Base-by-base conservation (phyloP, 257 asterid genomes). In the Gentiana straminea region DNA sequence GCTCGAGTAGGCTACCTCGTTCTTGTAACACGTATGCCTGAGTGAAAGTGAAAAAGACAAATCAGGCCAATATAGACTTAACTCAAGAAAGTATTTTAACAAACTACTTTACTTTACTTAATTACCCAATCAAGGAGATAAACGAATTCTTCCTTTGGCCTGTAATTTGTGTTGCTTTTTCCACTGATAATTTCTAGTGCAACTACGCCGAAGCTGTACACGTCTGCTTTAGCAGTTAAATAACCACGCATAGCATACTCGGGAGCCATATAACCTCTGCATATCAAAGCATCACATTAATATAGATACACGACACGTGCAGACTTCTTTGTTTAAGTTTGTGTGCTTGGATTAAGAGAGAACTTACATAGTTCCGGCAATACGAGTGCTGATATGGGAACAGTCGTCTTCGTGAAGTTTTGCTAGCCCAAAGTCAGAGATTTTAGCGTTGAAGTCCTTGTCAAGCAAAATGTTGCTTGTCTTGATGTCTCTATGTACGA, bases 181-280 rank as follows among this genome's bases (percentile, higher is more conserved):
- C 95, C 98, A 53, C 94, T 87, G 59, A 84, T 78, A 11, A 91
- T 79, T 73, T 91, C 95, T 24, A 91, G 64, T 24, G 96, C 89
- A 12, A 91, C 98, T n/a, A 91, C 93, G 35, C 98, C 98, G 59
- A 74, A 91, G 73, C 98, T 87, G 79, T 87, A 91, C 47, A 90
- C 94, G 55, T 90, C 98, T 59, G 96, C 98, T 73, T 84, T 86
- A 50, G 63, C 69, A 24, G 98, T 90, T 38, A 90, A 73, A 64
- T 81, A 78, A 37, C 95, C 96, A 0, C 92, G 82, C 95, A 90
- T 77, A 0, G 98, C 98, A 49, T 90, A 90, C 58, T 90, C 97
- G 4, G 97, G 97, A 55, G 97, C 96, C 98, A 90, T 86, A 54
- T 90, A 90, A 52, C 98, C 96, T 63, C 97, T 90, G 81, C 68